Conservation (phyloP, 2,329 filamentous ascomycete species). For the Talaromyces atroroseus region DNA sequence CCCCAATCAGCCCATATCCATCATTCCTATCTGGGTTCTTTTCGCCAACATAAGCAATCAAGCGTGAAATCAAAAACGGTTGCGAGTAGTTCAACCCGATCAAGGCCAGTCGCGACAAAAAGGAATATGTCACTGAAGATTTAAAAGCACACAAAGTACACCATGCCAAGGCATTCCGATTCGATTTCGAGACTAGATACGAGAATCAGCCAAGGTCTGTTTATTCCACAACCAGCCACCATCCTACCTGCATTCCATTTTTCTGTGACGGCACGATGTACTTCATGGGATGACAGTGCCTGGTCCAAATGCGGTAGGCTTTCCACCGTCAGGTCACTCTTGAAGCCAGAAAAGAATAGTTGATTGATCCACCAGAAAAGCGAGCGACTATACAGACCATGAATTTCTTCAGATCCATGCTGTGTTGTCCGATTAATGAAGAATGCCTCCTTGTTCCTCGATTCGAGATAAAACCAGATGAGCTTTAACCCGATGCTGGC, state of each 20-base stretch:
- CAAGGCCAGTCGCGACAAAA: slow-evolving; percentile 26
- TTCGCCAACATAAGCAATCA: slow-evolving; percentile 28
- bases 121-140: slow-evolving; percentile 27
- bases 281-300: neutral
- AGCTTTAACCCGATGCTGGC: slow-evolving; percentile 1
- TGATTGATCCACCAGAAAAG: slow-evolving; percentile 11
- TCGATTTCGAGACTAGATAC: neutral
- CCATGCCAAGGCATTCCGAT: slow-evolving; percentile 5
- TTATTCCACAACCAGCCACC: neutral
- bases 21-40: slow-evolving; percentile 22
- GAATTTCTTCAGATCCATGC: slow-evolving; percentile 5
- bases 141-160: neutral
- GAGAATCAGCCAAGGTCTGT: neutral
- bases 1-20: slow-evolving; percentile 41
- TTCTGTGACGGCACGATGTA: neutral
- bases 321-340: neutral
- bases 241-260: neutral
- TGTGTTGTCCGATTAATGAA: slow-evolving; percentile 4
- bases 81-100: slow-evolving; percentile 34
- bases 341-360: neutral
- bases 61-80: slow-evolving; percentile 33
- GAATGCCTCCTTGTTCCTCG: slow-evolving; percentile 2
- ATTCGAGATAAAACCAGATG: slow-evolving; percentile 7
- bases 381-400: slow-evolving; percentile 3
- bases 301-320: slow-evolving; percentile 1